Percentiles rank a stretch among this genome's conserved stretches.
These are phyloP conservation scores for Coccinonectria pachysandricola DNA, from an alignment of 2,329 filamentous ascomycete genomes.

Conservation along the genomic window DNA sequence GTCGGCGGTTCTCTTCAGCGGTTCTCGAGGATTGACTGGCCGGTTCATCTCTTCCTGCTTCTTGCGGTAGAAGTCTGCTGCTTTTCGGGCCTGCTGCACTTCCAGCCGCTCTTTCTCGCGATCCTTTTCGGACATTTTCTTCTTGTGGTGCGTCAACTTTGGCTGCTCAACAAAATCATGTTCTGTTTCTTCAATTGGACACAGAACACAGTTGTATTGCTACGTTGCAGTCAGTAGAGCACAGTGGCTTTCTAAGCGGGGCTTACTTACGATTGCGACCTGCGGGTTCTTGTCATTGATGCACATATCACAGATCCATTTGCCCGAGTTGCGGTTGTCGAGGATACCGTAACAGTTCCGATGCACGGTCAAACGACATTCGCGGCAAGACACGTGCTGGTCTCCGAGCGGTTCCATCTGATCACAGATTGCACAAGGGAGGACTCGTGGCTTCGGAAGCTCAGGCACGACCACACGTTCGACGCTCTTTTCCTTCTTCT, in stretches of 20 bases:
- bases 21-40: slow-evolving; percentile 74
- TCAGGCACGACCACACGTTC: slow-evolving; percentile 57
- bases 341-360: slow-evolving; percentile 82
- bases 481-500: slow-evolving; percentile 51
- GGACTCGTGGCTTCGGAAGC: slow-evolving; percentile 62
- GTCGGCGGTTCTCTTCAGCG: slow-evolving; percentile 84
- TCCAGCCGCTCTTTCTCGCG: slow-evolving; percentile 80
- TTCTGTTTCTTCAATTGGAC: slow-evolving; percentile 70
- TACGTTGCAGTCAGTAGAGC: slow-evolving; percentile 26
- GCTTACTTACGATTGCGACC: slow-evolving; percentile 68
- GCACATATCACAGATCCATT: slow-evolving; percentile 96
- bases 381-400: slow-evolving; percentile 66
- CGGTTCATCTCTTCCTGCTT: slow-evolving; percentile 77
- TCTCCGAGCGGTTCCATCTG: slow-evolving; percentile 62
- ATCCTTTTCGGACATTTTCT: slow-evolving; percentile 84
- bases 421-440: slow-evolving; percentile 80
- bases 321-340: slow-evolving; percentile 57
- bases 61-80: slow-evolving; percentile 71
- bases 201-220: slow-evolving; percentile 89
- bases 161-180: slow-evolving; percentile 73
- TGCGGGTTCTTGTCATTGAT: slow-evolving; percentile 85
- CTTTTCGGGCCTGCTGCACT: slow-evolving; percentile 69
- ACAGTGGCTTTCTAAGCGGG: slow-evolving; percentile 4
- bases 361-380: slow-evolving; percentile 88
- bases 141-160: slow-evolving; percentile 48